Base-by-base conservation (phyloP, 257 asterid genomes). In the Pogostemon cablin region DNA sequence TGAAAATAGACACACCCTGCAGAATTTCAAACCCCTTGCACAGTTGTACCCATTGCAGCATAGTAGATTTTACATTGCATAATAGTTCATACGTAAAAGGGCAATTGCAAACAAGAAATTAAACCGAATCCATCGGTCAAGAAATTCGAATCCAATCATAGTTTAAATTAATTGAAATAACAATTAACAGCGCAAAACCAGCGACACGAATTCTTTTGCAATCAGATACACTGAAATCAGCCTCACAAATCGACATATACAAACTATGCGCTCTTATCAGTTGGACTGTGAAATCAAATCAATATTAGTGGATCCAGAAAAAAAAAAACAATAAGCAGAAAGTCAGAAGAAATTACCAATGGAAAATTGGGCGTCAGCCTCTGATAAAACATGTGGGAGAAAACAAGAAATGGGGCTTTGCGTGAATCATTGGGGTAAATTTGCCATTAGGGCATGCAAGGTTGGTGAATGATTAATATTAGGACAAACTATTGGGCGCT, bases 291-390 rank as follows among this genome's bases (percentile, higher is more conserved):
- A 25, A 25, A 8, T 40, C 11, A 41, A 55, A 42, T 54, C 38
- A 69, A 25, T 41, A 32, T 8, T 15, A 17, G 48, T 48, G 43
- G 49, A 65, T 7, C 41, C 47, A 15, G 58, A 57, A 32, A 56
- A 57, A n/a, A 37, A 11, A 57, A n/a, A 37, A 11, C 17, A 8
- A 56, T 42, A 11, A 56, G 65, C 58, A 57, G 7, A 56, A 7
- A 43, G 20, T 6, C 25, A 35, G 49, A 57, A 68, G 41, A 15
- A 53, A 68, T 68, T 54, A 68, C 63, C 73, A 15, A 35, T 12
- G 48, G 7, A 39, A 17, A 68, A n/a, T 17, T 34, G 32, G 55
- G 15, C 7, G 32, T 20, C 57, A 7, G 35, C 42, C 57, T 25
- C 56, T n/a, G 10, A 6, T 32, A 44, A 20, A 35, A 6, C 6